Conservation (phyloP, 805 yeast species). For the Ogataea saltuana region DNA sequence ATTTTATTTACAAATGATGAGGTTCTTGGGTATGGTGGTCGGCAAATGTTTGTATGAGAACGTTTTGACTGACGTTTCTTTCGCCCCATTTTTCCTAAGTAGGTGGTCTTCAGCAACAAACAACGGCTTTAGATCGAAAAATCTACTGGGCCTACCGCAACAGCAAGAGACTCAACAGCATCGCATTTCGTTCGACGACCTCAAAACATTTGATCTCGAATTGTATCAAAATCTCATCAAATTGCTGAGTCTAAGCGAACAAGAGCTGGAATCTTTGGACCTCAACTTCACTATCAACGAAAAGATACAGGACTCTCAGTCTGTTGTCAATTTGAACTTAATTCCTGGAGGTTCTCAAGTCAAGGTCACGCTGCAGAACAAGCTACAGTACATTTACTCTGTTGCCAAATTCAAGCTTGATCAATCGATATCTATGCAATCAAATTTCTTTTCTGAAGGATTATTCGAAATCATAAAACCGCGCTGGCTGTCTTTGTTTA, state of each 20-base stretch:
- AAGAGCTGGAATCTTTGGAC: constrained; percentile 59
- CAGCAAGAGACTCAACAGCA: constrained; percentile 31
- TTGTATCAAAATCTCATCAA: constrained; percentile 66
- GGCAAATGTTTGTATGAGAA: constrained; percentile 90
- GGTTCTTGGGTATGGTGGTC: constrained; percentile 76
- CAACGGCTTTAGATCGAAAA: constrained; percentile 35
- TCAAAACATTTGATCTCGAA: constrained; percentile 67
- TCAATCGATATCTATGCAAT: constrained; percentile 55
- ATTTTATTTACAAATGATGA: constrained; percentile 36
- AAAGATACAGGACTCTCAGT: constrained; percentile 35
- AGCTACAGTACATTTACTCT: constrained; percentile 71
- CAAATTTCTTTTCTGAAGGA: constrained; percentile 68
- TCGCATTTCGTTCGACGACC: constrained; percentile 75
- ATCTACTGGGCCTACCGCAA: constrained; percentile 20
- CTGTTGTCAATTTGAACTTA: constrained; percentile 52
- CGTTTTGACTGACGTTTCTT: constrained; percentile 75
- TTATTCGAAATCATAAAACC: constrained; percentile 65
- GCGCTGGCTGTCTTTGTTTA: constrained; percentile 82
- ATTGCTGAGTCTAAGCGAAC: constrained; percentile 52
- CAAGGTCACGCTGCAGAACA: constrained; percentile 60
- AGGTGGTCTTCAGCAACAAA: constrained; percentile 48
- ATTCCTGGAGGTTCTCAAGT: constrained; percentile 57
- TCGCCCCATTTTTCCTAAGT: constrained; percentile 82
- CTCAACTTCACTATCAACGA: constrained; percentile 68
- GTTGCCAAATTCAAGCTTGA: constrained; percentile 80